A percentile compares a stretch with the other conserved stretches of the same genome.
Evolutionary conservation across 1,284 basidiomycete species (phyloP).

Genomic region (Cutaneotrichosporon mucoides): DNA sequence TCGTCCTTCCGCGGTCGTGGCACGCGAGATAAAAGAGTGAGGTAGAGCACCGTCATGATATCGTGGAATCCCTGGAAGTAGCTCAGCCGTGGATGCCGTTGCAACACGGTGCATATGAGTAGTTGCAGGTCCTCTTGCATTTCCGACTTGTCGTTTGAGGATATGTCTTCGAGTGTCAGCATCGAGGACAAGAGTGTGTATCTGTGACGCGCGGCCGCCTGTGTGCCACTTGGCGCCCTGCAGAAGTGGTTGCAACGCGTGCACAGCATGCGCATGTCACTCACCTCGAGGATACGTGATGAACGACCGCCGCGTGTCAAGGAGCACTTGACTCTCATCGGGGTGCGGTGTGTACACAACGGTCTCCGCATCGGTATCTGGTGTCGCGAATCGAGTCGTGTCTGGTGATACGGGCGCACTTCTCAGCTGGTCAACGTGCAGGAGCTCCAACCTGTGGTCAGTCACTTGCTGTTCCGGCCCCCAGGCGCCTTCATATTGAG

Average conservation of each 20-base stretch:
- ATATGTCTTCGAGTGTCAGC: constrained; percentile 19
- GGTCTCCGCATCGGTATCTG: constrained; percentile 3
- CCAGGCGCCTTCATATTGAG: too few species aligned
- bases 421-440: constrained; percentile 13
- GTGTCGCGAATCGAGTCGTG: neutral
- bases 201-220: too few species aligned
- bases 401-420: neutral
- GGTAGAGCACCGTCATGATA: constrained; percentile 76
- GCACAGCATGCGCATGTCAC: neutral
- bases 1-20: constrained; percentile 1
- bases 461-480: too few species aligned
- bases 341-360: constrained; percentile 52
- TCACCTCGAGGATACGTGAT: constrained; percentile 81
- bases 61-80: constrained; percentile 97
- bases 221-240: too few species aligned
- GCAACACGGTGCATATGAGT: constrained; percentile 70
- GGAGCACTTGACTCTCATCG: constrained; percentile 76
- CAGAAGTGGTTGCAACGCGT: too few species aligned
- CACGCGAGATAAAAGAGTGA: constrained; percentile 57
- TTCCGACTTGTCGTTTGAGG: constrained; percentile 44
- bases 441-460: constrained; percentile 27
- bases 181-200: too few species aligned
- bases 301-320: constrained; percentile 84
- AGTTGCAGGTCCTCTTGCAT: constrained; percentile 66
- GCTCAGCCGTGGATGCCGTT: constrained; percentile 64